phyloP scores from a whole-genome alignment of 176 grass and related monocot species.

The Thinopyrum elongatum region DNA sequence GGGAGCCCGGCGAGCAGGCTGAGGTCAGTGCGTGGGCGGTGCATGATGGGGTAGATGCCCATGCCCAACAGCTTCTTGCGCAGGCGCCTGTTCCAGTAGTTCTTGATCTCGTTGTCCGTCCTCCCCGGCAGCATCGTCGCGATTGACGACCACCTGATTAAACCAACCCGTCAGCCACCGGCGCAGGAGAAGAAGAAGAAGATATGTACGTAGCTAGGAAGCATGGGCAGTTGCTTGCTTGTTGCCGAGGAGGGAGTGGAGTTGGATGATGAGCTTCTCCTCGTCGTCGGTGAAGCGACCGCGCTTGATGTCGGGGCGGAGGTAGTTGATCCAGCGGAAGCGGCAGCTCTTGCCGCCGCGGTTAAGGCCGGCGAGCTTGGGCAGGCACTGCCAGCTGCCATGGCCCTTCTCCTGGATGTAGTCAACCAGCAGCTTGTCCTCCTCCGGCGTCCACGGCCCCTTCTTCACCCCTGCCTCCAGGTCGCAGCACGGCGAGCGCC shows the following conservation, averaged over 20 bases:
- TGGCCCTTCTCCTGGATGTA: slow-evolving; percentile 75
- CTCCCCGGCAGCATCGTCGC: slow-evolving; percentile 88
- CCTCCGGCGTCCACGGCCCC: slow-evolving; percentile 75
- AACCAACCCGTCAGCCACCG: too few species aligned
- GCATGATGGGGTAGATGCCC: too few species aligned
- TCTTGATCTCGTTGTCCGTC: slow-evolving; percentile 99
- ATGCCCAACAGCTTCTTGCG: too few species aligned
- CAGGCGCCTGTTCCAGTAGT: slow-evolving; percentile 85
- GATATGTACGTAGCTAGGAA: too few species aligned
- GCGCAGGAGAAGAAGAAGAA: too few species aligned
- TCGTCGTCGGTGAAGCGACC: slow-evolving; percentile 75
- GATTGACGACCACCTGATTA: too few species aligned
- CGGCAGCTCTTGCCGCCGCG: slow-evolving; percentile 97
- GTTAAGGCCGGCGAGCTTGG: slow-evolving; percentile 81
- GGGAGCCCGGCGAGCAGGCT: too few species aligned
- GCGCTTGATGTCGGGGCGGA: slow-evolving; percentile 86
- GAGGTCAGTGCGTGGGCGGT: too few species aligned
- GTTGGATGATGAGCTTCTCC: slow-evolving; percentile 78
- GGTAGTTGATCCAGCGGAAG: slow-evolving; percentile 94
- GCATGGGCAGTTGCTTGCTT: slow-evolving; percentile 46
- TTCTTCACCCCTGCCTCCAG: too few species aligned
- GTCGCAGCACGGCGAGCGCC: too few species aligned
- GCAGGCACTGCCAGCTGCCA: slow-evolving; percentile 79
- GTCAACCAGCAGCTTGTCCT: slow-evolving; percentile 58
- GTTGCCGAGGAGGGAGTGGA: slow-evolving; percentile 79